Conservation (phyloP, 768 basidiomycete species). For the Kwoniella botswanensis region DNA sequence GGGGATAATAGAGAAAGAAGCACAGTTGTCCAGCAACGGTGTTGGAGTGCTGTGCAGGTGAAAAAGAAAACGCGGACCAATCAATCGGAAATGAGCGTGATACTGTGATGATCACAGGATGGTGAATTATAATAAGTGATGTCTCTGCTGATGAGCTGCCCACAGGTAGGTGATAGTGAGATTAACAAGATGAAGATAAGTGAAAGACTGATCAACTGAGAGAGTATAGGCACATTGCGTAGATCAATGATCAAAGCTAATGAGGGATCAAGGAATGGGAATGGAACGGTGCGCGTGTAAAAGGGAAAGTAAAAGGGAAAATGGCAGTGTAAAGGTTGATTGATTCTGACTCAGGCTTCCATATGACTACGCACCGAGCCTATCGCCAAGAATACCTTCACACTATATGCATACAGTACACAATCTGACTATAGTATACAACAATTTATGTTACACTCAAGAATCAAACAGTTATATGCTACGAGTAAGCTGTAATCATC, state of each 20-base stretch:
- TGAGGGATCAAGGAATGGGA: neutral
- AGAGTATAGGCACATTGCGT: neutral
- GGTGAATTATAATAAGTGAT: neutral
- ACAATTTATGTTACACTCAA: neutral
- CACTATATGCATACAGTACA: slow-evolving; percentile 2
- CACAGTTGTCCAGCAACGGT: slow-evolving; percentile 19
- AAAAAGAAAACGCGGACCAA: neutral
- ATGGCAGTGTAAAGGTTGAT: too few species aligned
- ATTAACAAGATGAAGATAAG: neutral
- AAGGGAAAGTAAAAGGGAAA: neutral
- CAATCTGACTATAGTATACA: neutral
- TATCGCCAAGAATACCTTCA: neutral
- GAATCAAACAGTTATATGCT: neutral
- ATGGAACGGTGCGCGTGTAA: neutral
- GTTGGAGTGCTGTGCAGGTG: slow-evolving; percentile 10
- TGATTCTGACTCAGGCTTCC: too few species aligned
- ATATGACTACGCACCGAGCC: neutral
- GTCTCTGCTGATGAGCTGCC: neutral
- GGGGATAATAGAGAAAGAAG: neutral
- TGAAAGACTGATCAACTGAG: too few species aligned
- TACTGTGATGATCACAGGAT: neutral
- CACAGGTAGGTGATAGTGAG: neutral
- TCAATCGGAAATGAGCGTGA: slow-evolving; percentile 12
- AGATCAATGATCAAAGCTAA: neutral
- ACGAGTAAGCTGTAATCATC: slow-evolving; percentile 26